A percentile compares a stretch with the other conserved stretches of the same genome.
Evolutionary conservation across 78 protist species (phyloP).

Genomic region (Planoprotostelium fungivorum): DNA sequence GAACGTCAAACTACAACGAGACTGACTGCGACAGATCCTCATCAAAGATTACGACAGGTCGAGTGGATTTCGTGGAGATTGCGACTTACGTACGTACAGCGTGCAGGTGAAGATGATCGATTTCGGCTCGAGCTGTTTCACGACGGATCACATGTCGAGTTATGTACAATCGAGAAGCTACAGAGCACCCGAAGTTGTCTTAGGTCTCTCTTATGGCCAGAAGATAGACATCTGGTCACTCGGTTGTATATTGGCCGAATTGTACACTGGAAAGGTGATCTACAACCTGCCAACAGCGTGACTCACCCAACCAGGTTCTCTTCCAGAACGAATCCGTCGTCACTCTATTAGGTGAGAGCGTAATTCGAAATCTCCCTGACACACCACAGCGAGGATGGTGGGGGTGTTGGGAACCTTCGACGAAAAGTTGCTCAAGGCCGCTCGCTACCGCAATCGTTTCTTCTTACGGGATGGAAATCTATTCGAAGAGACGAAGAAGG

Average conservation of each 20-base stretch:
- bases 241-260: constrained; percentile 96
- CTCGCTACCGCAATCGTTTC: constrained; percentile 3
- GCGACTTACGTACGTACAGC: background rate
- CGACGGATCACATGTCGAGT: constrained; percentile 77
- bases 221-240: constrained; percentile 98
- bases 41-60: constrained; percentile 31
- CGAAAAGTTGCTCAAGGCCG: constrained; percentile 8
- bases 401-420: constrained; percentile 20
- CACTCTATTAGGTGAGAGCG: constrained; percentile 9
- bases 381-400: constrained; percentile 3
- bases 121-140: constrained; percentile 91
- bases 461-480: background rate
- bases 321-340: constrained; percentile 43
- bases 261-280: constrained; percentile 84
- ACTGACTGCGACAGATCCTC: constrained; percentile 21
- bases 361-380: constrained; percentile 32
- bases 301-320: constrained; percentile 4
- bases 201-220: constrained; percentile 82
- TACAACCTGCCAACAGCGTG: constrained; percentile 73
- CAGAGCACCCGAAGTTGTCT: constrained; percentile 92
- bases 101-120: constrained; percentile 80
- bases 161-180: constrained; percentile 90
- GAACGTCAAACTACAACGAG: too few relatives aligned
- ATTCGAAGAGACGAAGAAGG: background rate
- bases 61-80: background rate